Base-by-base conservation (phyloP, 768 basidiomycete species). In the Tubosaeta brunneosetosa region DNA sequence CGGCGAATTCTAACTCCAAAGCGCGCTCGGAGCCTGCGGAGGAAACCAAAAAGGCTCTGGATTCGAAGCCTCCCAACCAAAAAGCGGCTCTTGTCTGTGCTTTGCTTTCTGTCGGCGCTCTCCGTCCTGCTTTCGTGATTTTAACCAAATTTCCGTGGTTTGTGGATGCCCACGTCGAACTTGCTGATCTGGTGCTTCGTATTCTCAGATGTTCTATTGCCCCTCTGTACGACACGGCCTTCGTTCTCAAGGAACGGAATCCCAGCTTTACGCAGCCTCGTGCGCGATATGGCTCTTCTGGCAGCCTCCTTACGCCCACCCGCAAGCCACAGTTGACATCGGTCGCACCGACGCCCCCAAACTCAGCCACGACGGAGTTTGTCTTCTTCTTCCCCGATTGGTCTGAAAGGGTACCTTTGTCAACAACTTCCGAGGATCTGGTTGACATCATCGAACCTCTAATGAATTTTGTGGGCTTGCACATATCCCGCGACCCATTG, bases 361-460 rank as follows among this genome's bases (percentile, higher is more conserved):
- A 82, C 59, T 94, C 91, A 19, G 79, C 73, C 49, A 77, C 75
- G 3, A 78, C 77, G n/a, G 83, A 86, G 47, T 95, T 91, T 61
- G 80, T 91, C 6, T 97, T 91, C 76, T 97, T 97, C 77, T 95
- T 86, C 67, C 88, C 91, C 12, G 76, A 84, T 51, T 97, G 94
- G 94, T 67, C 71, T 13, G 80, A 86, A 42, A 77, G 78, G 45
- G 73, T 94, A 29, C 90, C 89, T 5, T 59, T 83, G 29, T 86
- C 86, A 64, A 70, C 73, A 7, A 73, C 74, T 0, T 64, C 83
- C 46, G 84, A 85, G 40, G 93, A 95, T 61, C 66, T 97, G 33
- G 73, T 81, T 52, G 78, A 83, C 60, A 81, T 93, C 41, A 77
- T 91, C 26, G 84, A 92, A 56, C 88, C 91, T 14, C 72, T 94